Evolutionary conservation across 768 basidiomycete species (phyloP).

Genomic region (Podaxis sp.): DNA sequence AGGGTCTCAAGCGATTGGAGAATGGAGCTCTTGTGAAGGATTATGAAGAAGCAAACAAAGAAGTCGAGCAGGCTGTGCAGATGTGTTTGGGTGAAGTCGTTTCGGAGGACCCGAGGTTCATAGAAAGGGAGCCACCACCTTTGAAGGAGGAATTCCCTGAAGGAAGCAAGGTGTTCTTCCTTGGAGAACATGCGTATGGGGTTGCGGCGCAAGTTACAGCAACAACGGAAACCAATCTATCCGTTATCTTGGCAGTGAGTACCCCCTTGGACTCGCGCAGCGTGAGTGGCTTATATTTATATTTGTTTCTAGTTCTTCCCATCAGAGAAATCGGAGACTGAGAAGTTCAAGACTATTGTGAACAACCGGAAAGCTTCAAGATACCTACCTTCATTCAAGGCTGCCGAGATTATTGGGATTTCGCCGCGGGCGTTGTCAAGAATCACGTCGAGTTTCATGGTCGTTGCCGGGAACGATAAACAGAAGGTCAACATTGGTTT

Average conservation of each 20-base stretch:
- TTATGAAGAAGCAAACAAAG: slow-evolving; percentile 80
- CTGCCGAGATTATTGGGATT: slow-evolving; percentile 68
- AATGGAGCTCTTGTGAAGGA: slow-evolving; percentile 93
- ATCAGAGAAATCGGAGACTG: slow-evolving; percentile 74
- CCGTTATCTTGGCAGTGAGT: slow-evolving; percentile 83
- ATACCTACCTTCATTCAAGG: slow-evolving; percentile 80
- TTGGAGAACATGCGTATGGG: slow-evolving; percentile 94
- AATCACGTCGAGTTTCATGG: slow-evolving; percentile 93
- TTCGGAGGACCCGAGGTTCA: slow-evolving; percentile 84
- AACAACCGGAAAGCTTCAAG: slow-evolving; percentile 39
- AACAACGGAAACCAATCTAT: slow-evolving; percentile 64
- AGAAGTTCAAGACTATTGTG: slow-evolving; percentile 72
- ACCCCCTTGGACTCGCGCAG: not conserved
- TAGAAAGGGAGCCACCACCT: slow-evolving; percentile 79
- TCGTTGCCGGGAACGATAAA: slow-evolving; percentile 60
- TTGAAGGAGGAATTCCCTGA: slow-evolving; percentile 87
- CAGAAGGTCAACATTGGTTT: slow-evolving; percentile 88
- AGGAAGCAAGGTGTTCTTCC: slow-evolving; percentile 91
- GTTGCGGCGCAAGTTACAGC: slow-evolving; percentile 84
- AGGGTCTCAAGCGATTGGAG: slow-evolving; percentile 89
- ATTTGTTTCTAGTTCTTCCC: slow-evolving; percentile 68
- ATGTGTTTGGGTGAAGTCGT: slow-evolving; percentile 75
- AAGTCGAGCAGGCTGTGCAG: slow-evolving; percentile 84
- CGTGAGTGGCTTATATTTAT: not conserved
- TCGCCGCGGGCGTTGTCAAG: slow-evolving; percentile 79